Conservation (phyloP, 805 yeast genomes). For the Candida boleticola region DNA sequence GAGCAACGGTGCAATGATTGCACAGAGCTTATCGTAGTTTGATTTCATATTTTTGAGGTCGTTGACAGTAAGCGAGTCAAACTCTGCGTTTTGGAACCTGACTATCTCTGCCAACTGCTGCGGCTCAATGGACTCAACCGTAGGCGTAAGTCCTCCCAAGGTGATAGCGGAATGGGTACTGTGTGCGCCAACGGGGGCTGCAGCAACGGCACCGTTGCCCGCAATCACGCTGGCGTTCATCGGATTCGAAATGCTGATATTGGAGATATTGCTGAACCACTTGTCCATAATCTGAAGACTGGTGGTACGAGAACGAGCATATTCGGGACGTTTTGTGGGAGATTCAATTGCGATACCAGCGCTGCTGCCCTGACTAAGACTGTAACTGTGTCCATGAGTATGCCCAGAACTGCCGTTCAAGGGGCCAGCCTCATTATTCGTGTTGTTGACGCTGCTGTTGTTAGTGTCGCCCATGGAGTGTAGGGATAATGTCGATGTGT, state of each 20-base stretch:
- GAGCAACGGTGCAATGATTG: slow-evolving; percentile 2
- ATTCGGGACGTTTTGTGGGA: slow-evolving; percentile 22
- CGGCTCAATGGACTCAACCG: slow-evolving; percentile 1
- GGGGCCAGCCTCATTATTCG: neutral
- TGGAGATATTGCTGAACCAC: slow-evolving; percentile 37
- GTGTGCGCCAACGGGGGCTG: neutral
- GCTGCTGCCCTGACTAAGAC: slow-evolving; percentile 1
- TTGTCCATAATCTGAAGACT: slow-evolving; percentile 43
- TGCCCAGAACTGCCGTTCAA: neutral
- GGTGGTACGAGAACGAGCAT: slow-evolving; percentile 29
- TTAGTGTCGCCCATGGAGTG: slow-evolving; percentile 1
- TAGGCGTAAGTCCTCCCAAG: neutral
- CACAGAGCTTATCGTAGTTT: slow-evolving; percentile 39
- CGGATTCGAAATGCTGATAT: slow-evolving; percentile 5
- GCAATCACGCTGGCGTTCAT: neutral
- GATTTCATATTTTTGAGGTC: slow-evolving; percentile 33
- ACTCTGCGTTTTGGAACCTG: slow-evolving; percentile 31
- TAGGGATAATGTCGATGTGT: slow-evolving; percentile 6
- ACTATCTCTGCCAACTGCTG: slow-evolving; percentile 24
- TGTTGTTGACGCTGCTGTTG: no score
- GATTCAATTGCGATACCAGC: slow-evolving; percentile 5
- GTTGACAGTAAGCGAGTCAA: slow-evolving; percentile 33
- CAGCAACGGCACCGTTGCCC: slow-evolving; percentile 3
- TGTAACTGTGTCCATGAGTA: neutral
- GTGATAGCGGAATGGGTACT: neutral